Conservation (phyloP, 352 stramenopile species). For the Plasmopara muralis region DNA sequence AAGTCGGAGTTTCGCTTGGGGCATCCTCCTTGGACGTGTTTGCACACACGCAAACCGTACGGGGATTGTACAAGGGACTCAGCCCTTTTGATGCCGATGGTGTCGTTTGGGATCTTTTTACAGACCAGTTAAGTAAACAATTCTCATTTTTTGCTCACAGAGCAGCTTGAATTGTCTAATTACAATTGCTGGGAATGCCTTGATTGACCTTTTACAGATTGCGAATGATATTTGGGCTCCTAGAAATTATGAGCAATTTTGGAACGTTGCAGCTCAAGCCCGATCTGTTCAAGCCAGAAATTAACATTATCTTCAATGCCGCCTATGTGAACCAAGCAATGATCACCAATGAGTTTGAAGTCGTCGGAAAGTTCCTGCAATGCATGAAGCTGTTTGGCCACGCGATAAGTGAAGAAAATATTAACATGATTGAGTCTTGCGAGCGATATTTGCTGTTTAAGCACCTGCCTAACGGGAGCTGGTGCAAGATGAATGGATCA, state of each 20-base stretch:
- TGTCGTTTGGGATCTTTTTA: conserved; percentile 54
- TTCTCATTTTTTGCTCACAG: neutral
- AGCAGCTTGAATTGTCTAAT: conserved; percentile 5
- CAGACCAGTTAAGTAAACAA: conserved; percentile 50
- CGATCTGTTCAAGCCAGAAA: conserved; percentile 59
- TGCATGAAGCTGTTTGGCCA: conserved; percentile 71
- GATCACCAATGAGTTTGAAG: conserved; percentile 55
- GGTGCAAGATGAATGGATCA: conserved; percentile 50
- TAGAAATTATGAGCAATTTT: conserved; percentile 79
- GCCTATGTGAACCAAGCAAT: conserved; percentile 75
- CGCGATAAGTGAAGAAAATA: conserved; percentile 28
- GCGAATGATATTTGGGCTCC: conserved; percentile 68
- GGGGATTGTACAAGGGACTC: conserved; percentile 64
- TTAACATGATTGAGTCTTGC: conserved; percentile 42
- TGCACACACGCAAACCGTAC: conserved; percentile 56
- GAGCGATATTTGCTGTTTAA: conserved; percentile 61
- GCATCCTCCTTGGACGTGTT: conserved; percentile 67
- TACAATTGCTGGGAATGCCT: conserved; percentile 3
- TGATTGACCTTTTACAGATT: conserved; percentile 33
- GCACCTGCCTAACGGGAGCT: conserved; percentile 67
- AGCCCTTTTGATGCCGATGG: conserved; percentile 57
- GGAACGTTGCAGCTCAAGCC: conserved; percentile 62
- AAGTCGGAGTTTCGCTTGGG: conserved; percentile 68
- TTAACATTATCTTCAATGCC: conserved; percentile 68
- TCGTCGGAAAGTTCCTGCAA: conserved; percentile 68